phyloP scores from a whole-genome alignment of 805 yeast genomes.

The Saccharomyces cerevisiae region DNA sequence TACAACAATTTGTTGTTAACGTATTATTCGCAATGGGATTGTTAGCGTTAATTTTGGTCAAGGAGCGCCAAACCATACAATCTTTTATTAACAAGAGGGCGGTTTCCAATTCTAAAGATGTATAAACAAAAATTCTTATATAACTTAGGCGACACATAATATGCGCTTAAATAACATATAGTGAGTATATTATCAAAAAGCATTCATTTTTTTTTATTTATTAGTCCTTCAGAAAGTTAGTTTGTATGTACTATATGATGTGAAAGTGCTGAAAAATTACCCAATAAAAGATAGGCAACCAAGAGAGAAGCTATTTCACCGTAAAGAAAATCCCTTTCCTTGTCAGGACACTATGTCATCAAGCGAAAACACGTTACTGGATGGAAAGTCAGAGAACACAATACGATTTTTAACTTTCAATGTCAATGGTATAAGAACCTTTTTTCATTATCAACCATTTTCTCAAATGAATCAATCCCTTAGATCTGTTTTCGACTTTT shows the following conservation, averaged over 20 bases:
- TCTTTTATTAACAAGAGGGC: neutral
- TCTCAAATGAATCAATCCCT: constrained; percentile 35
- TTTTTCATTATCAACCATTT: constrained; percentile 84
- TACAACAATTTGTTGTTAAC: constrained; percentile 38
- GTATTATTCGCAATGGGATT: constrained; percentile 33
- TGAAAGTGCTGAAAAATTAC: neutral
- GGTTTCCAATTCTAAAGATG: neutral
- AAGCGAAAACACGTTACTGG: neutral
- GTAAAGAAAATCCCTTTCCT: neutral
- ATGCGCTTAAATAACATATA: neutral
- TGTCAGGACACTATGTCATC: neutral
- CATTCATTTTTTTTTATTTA: neutral
- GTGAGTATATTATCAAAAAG: neutral
- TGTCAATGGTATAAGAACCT: constrained; percentile 74
- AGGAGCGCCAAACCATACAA: constrained; percentile 28
- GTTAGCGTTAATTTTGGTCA: constrained; percentile 30
- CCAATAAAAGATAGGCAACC: neutral
- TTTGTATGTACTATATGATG: neutral
- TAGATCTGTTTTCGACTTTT: constrained; percentile 38
- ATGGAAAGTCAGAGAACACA: neutral
- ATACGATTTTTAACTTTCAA: constrained; percentile 65
- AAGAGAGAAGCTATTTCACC: neutral
- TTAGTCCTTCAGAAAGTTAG: neutral
- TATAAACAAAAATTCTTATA: neutral
- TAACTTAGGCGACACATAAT: neutral